Evolutionary conservation across 805 yeast species (phyloP).

Genomic region (Debaryomyces prosopidis): DNA sequence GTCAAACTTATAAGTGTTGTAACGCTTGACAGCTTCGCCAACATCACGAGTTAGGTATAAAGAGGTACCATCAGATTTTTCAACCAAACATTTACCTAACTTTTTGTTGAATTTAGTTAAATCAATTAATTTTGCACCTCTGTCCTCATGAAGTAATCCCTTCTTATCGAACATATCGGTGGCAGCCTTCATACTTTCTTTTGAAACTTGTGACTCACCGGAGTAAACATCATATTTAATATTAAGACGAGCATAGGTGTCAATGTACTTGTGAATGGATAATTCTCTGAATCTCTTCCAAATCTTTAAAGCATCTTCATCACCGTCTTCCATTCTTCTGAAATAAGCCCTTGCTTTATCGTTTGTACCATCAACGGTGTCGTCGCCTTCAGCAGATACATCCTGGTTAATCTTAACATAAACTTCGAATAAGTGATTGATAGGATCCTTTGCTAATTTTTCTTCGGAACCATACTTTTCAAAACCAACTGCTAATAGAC

Average conservation of each 20-base stretch:
- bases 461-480: constrained; percentile 81
- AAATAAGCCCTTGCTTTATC: constrained; percentile 86
- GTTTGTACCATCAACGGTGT: constrained; percentile 51
- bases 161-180: constrained; percentile 61
- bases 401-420: constrained; percentile 86
- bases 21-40: constrained; percentile 93
- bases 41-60: constrained; percentile 93
- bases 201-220: constrained; percentile 93
- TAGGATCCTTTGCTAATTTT: constrained; percentile 72
- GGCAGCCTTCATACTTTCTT: constrained; percentile 67
- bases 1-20: constrained; percentile 81
- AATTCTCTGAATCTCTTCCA: constrained; percentile 92
- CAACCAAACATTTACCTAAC: constrained; percentile 88
- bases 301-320: constrained; percentile 67
- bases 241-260: constrained; percentile 89
- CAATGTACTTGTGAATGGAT: constrained; percentile 81
- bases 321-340: constrained; percentile 92
- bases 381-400: constrained; percentile 63
- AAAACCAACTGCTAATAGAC: constrained; percentile 91
- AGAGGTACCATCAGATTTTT: constrained; percentile 94
- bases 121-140: constrained; percentile 89
- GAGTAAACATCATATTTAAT: constrained; percentile 86
- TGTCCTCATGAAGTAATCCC: constrained; percentile 77
- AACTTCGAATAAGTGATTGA: constrained; percentile 91
- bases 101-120: constrained; percentile 83